These are phyloP conservation scores for Fusarium burgessii DNA, from an alignment of 2,329 filamentous ascomycete genomes.

Conservation along the genomic window DNA sequence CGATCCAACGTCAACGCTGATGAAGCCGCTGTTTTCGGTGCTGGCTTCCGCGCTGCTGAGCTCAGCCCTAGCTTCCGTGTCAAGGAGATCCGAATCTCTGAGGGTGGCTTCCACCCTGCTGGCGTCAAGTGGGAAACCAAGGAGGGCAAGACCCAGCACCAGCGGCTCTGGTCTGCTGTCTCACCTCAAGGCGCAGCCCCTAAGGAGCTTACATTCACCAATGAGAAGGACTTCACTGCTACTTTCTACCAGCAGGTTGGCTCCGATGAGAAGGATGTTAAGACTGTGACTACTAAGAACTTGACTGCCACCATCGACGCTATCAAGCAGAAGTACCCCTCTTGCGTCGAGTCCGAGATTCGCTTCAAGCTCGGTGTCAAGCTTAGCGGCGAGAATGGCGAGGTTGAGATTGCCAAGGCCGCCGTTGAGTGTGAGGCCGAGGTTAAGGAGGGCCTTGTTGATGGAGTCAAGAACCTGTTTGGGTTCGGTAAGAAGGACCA, in stretches of 20 bases:
- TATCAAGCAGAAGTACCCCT: constrained; percentile 78
- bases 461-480: constrained; percentile 95
- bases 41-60: constrained; percentile 91
- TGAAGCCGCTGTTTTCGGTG: constrained; percentile 95
- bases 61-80: constrained; percentile 96
- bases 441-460: constrained; percentile 84
- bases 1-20: constrained; percentile 96
- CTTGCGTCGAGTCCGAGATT: constrained; percentile 81
- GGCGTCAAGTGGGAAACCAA: constrained; percentile 79
- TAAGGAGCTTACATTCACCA: constrained; percentile 89
- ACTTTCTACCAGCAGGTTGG: constrained; percentile 80
- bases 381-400: constrained; percentile 77
- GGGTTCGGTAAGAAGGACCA: constrained; percentile 92
- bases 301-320: constrained; percentile 84
- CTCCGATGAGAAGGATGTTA: constrained; percentile 69
- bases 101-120: constrained; percentile 79
- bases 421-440: constrained; percentile 88
- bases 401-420: constrained; percentile 82
- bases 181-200: constrained; percentile 78
- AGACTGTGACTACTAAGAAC: constrained; percentile 81
- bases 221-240: constrained; percentile 83
- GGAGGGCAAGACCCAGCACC: constrained; percentile 77
- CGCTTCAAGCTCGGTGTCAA: constrained; percentile 83
- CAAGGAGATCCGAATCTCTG: constrained; percentile 91
- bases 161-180: constrained; percentile 84